Evolutionary conservation across 208 protist genomes (phyloP), one percentile per base, ranked within the genome.

Genomic region (Leishmania martiniquensis): DNA sequence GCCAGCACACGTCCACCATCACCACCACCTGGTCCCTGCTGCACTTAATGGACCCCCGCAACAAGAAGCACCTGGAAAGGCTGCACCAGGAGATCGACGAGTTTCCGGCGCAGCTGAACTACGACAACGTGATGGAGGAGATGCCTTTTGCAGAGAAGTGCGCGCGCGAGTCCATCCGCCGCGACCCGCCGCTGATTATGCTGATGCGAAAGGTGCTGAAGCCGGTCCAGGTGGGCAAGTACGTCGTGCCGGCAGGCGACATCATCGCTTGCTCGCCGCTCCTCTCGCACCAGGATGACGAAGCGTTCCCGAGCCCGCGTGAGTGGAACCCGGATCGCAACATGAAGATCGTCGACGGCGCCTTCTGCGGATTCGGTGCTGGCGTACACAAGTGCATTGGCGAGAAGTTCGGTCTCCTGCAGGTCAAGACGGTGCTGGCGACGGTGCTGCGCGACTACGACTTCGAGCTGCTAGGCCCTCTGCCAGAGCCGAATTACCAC

Each of bases 1-100:
- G 96, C 47, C 96, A 98, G 87, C 96, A 98, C 87, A 98, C 96
- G 4, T 96, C 90, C 45, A 91, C 93, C 17, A 97, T 98, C 81
- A 97, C 96, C 22, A 87, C 90, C 29, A 92, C 91, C 34, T 98
- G 95, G 96, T 95, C 95, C n/a, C 77, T 95, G 75, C 83, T 98
- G 51, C 90, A 93, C 79, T 87, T 98, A 15, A 92, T 96, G 80
- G 78, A 90, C 71, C 78, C 80, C 54, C 84, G 83, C 63, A 94
- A 96, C 82, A 88, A 86, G 80, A 85, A 85, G 79, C 73, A 89
- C 67, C 81, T 93, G 39, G 85, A 81, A 34, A 89, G 85, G 65
- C 76, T 94, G 47, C 90, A 87, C 73, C 74, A 87, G 69, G 92
- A 94, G 86, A 89, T 94, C 74, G 85, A 91, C 69, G 90, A 96